Base-by-base conservation (phyloP, 768 basidiomycete species). In the Termitomyces sp. region DNA sequence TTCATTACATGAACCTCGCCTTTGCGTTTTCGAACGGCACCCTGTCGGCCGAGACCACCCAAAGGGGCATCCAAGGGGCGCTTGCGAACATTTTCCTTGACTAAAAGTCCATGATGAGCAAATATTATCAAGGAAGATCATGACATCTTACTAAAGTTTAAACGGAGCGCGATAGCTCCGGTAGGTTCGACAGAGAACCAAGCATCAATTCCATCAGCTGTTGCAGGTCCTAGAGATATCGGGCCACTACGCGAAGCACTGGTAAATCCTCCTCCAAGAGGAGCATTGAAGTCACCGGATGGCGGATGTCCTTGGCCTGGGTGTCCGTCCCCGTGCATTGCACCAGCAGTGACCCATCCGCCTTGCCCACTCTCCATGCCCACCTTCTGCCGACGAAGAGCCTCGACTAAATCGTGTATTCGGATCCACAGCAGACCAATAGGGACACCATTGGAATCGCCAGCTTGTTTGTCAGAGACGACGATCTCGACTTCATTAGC, bases 1-100 rank as follows among this genome's bases (percentile, higher is more conserved):
- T 98, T 98, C 94, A 98, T 98, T 76, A 98, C 96, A 77, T 96
- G 95, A 3, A 98, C 90, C 79, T 98, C 96, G 66, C 88, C 96
- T 76, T 98, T 98, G 69, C 96, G 92, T 77, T 97, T 98, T 71
- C 96, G 90, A 66, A 99, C 87, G 61, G 97, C 97, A 58, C 96
- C 97, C 77, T 98, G 96, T 72, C 97, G 94, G 54, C 96, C 97
- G 45, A 99, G 86, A 60, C 94, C 95, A 55, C 91, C 91, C 9
- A 82, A 71, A 11, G 87, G 87, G 4, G 86, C 91, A 69, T 99
- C 97, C 62, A 96, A 73, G n/a, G 96, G 94, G 45, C 97, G 89
- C 72, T 96, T 96, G 64, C 95, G 89, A 36, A 96, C 91, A 70
- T 96, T 98, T 75, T 98, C 95, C 78, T 99, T 99, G 76, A 97